Evolutionary conservation across 2,329 filamentous ascomycete genomes (phyloP), one percentile per base, ranked within the genome.

Genomic region (Fusarium newnesense): DNA sequence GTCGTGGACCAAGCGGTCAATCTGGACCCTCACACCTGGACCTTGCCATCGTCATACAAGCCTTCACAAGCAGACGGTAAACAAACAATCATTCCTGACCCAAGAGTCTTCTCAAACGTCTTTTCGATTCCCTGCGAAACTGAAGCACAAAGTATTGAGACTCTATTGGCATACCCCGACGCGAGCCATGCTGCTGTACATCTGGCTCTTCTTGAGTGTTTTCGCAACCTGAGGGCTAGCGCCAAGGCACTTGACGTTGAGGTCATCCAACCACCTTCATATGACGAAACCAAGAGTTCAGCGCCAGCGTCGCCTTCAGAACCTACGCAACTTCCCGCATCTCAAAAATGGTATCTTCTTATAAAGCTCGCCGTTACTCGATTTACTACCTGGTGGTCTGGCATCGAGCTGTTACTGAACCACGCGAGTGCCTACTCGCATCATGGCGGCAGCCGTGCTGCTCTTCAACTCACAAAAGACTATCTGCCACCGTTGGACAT

Each of bases 301-400:
- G 32, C 2, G 19, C 18, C 2, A 2, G 36, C 24, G 2, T 60
- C 59, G 1, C 12, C 36, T 4, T 15, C 39, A 19, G 43, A 56
- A 8, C 37, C 54, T 2, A 19, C 30, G 2, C 64, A 24, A 4
- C 50, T 72, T 5, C 54, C 70, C 0, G 64, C 64, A 11, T 70
- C 69, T 1, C 50, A 73, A 12, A 70, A 47, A 66, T 72, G 70
- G 70, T 69, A 73, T 5, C 39, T 73, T 7, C n/a, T 72, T 3
- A 58, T 72, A 9, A 70, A 60, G 30, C 42, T 73, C 18, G 69
- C 70, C 8, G 39, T 73, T 0, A 66, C 69, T 4, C 60, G 70
- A 26, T 72, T 72, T 13, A 49, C 46, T 6, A 66, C 52, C 5
- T 72, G 70, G 70, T 72, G 70, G 69, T 47, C 70, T 16, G 72